A percentile compares a stretch with the other conserved stretches of the same genome.
Evolutionary conservation across 805 yeast genomes (phyloP).

Genomic region (Myxozyma vanderwaltii): DNA sequence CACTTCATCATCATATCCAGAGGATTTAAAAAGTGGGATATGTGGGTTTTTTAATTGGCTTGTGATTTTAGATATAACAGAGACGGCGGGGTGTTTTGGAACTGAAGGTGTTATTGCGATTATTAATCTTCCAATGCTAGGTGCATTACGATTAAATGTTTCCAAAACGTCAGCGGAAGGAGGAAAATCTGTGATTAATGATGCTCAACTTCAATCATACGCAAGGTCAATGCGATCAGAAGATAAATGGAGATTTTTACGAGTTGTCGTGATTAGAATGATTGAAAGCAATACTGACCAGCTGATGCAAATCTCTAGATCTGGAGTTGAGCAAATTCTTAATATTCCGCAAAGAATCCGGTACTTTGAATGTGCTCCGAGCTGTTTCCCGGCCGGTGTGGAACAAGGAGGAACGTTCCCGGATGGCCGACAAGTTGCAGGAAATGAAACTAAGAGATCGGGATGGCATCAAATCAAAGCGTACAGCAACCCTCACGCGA

Average conservation of each 20-base stretch:
- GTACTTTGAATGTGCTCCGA: conserved; percentile 8
- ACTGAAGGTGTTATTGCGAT: neutral
- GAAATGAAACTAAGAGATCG: neutral
- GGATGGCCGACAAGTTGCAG: neutral
- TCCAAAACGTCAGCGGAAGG: neutral
- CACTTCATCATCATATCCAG: neutral
- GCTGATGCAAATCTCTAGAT: neutral
- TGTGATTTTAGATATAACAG: conserved; percentile 1
- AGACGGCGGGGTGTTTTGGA: neutral
- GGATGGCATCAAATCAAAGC: neutral
- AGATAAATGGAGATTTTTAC: conserved; percentile 8
- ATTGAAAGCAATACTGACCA: neutral
- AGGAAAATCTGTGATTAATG: neutral
- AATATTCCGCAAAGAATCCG: conserved; percentile 8
- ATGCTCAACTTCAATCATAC: neutral
- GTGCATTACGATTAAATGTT: conserved; percentile 3
- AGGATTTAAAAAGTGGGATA: neutral
- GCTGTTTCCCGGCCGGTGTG: neutral
- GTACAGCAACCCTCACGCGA: neutral
- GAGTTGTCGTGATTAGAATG: neutral
- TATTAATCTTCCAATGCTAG: conserved; percentile 3
- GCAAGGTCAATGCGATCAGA: conserved; percentile 10
- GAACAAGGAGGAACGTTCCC: neutral
- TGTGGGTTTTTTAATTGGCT: neutral
- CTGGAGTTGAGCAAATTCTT: neutral